These are phyloP conservation scores for Rhodotorula sp. DNA, from an alignment of 1,284 basidiomycete genomes.

Conservation along the genomic window DNA sequence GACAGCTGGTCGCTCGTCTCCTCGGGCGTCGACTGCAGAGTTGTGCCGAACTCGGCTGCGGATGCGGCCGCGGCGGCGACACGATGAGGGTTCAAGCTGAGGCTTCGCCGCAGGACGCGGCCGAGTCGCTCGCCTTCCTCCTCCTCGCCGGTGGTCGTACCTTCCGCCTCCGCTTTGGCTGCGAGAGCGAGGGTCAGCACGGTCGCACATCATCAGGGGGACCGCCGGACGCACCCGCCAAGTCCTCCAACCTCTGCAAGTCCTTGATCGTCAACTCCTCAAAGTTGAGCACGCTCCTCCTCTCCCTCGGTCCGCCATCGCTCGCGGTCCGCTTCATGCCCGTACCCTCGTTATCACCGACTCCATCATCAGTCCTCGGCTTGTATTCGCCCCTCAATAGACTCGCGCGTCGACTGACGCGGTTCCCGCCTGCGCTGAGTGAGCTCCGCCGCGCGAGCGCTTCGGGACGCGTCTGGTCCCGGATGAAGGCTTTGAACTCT, in stretches of 20 bases:
- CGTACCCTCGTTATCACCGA: constrained; percentile 53
- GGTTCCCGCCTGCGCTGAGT: constrained; percentile 44
- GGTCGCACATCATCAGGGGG: not conserved
- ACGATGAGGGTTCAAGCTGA: constrained; percentile 82
- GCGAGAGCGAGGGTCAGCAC: not conserved
- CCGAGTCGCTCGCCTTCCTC: constrained; percentile 80
- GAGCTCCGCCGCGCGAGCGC: constrained; percentile 43
- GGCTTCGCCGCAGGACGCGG: constrained; percentile 75
- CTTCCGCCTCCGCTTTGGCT: constrained; percentile 54
- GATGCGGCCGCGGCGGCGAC: constrained; percentile 42
- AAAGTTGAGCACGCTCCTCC: constrained; percentile 50
- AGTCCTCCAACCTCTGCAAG: constrained; percentile 83
- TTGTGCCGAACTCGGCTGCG: constrained; percentile 38
- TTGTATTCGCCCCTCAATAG: constrained; percentile 45
- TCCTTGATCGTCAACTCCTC: constrained; percentile 82
- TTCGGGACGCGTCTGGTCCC: constrained; percentile 70
- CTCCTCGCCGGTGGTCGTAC: constrained; percentile 46
- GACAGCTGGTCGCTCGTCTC: constrained; percentile 56
- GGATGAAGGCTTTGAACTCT: constrained; percentile 91
- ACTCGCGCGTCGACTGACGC: constrained; percentile 40
- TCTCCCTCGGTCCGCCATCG: constrained; percentile 58
- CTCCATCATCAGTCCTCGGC: constrained; percentile 63
- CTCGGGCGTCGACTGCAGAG: constrained; percentile 16
- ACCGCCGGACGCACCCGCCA: constrained; percentile 68
- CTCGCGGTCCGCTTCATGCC: constrained; percentile 55